phyloP scores from a whole-genome alignment of 2,329 filamentous ascomycete species.

The Akanthomyces lecanii region DNA sequence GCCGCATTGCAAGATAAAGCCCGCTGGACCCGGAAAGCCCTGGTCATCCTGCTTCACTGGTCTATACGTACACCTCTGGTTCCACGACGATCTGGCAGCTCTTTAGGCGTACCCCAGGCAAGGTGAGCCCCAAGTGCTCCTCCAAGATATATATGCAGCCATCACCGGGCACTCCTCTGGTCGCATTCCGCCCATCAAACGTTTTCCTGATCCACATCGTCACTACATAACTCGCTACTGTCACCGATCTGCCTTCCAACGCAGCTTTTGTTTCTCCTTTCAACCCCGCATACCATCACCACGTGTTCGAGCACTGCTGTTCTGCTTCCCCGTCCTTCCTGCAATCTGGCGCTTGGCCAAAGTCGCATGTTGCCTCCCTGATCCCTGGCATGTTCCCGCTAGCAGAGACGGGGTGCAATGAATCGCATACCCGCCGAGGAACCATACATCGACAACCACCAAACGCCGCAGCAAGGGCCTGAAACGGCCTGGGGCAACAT shows the following conservation, averaged over 20 bases:
- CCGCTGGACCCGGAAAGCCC: neutral
- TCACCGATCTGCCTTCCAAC: neutral
- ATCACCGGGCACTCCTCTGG: neutral
- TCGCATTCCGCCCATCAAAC: constrained; percentile 1
- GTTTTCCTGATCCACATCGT: neutral
- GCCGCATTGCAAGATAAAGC: neutral
- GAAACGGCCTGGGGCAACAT: neutral
- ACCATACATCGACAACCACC: neutral
- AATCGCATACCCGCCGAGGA: neutral
- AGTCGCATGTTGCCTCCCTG: neutral
- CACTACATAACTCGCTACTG: neutral
- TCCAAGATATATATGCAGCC: constrained; percentile 12
- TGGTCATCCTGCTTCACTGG: neutral
- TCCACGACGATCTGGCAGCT: constrained; percentile 4
- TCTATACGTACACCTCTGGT: constrained; percentile 4
- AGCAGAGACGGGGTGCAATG: neutral
- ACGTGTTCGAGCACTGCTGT: neutral
- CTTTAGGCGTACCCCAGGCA: neutral
- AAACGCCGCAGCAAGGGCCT: neutral
- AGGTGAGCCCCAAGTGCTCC: neutral
- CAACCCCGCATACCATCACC: neutral
- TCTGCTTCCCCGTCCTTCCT: neutral
- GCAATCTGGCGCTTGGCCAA: neutral
- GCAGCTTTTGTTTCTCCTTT: neutral
- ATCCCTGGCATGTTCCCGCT: constrained; percentile 4